These are phyloP conservation scores for Naumovozyma baii DNA, from an alignment of 805 yeast species.

Conservation along the genomic window DNA sequence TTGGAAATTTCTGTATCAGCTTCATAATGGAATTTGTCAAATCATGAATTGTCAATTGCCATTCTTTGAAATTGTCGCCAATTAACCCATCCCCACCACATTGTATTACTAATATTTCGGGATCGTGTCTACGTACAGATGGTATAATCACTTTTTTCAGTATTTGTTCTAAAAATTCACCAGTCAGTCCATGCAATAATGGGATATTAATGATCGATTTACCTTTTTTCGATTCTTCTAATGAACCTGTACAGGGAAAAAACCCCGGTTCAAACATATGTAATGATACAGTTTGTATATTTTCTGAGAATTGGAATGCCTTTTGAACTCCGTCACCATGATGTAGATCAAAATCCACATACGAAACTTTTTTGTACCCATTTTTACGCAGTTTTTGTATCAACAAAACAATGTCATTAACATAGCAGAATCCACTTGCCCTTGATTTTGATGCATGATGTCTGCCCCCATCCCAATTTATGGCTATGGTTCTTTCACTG, in stretches of 20 bases:
- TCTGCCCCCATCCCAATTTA: conserved; percentile 76
- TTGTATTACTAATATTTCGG: conserved; percentile 52
- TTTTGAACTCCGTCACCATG: conserved; percentile 75
- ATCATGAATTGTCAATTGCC: conserved; percentile 57
- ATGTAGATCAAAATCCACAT: conserved; percentile 65
- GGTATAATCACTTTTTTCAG: conserved; percentile 37
- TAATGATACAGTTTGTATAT: conserved; percentile 51
- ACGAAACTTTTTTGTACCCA: conserved; percentile 39
- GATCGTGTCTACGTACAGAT: conserved; percentile 29
- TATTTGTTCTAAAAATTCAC: conserved; percentile 33
- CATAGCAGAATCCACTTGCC: conserved; percentile 66
- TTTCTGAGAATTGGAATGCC: conserved; percentile 48
- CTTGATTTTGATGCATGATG: conserved; percentile 50
- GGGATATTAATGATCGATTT: conserved; percentile 46
- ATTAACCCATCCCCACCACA: conserved; percentile 69
- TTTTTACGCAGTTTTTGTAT: conserved; percentile 41
- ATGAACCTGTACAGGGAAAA: conserved; percentile 61
- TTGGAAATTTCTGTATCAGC: conserved; percentile 19
- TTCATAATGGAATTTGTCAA: conserved; percentile 31
- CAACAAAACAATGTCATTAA: conserved; percentile 57
- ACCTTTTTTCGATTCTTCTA: conserved; percentile 32
- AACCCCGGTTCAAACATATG: conserved; percentile 61
- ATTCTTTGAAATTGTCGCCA: conserved; percentile 53
- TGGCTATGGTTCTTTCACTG: conserved; percentile 32
- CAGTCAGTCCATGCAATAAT: conserved; percentile 45